Conservation (phyloP, 1,284 basidiomycete genomes). For the Apiotrichum mycotoxinovorans region DNA sequence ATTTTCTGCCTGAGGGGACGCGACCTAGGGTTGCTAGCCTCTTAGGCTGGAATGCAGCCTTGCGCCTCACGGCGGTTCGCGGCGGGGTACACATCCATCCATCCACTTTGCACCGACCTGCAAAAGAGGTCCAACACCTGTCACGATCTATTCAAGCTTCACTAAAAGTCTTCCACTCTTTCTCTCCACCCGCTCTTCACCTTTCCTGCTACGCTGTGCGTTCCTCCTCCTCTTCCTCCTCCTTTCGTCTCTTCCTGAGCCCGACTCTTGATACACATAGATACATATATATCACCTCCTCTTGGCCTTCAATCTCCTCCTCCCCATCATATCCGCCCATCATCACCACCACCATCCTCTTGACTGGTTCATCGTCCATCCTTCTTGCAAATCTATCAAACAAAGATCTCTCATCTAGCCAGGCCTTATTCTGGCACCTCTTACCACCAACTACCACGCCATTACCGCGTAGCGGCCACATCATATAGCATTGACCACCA, state of each 20-base stretch:
- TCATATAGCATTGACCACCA: neutral
- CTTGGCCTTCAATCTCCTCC: neutral
- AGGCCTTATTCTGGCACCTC: no score
- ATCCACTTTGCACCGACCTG: neutral
- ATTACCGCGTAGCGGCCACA: neutral
- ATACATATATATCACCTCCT: neutral
- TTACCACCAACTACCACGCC: neutral
- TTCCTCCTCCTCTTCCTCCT: neutral
- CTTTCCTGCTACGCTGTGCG: neutral
- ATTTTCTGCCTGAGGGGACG: neutral
- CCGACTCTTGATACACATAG: neutral
- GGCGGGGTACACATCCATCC: no score
- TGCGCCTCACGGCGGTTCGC: no score
- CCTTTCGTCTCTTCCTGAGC: no score
- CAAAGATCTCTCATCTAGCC: neutral
- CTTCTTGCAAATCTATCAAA: neutral
- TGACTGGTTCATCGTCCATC: neutral
- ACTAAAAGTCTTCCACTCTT: neutral
- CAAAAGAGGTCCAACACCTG: neutral
- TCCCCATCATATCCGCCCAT: neutral
- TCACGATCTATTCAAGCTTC: neutral
- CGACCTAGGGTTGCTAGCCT: neutral
- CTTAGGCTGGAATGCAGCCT: no score
- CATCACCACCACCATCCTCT: neutral
- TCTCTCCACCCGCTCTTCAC: neutral